These are phyloP conservation scores for Entrophospora sp. DNA, from an alignment of 192 early-diverging fungal species.

Conservation along the genomic window DNA sequence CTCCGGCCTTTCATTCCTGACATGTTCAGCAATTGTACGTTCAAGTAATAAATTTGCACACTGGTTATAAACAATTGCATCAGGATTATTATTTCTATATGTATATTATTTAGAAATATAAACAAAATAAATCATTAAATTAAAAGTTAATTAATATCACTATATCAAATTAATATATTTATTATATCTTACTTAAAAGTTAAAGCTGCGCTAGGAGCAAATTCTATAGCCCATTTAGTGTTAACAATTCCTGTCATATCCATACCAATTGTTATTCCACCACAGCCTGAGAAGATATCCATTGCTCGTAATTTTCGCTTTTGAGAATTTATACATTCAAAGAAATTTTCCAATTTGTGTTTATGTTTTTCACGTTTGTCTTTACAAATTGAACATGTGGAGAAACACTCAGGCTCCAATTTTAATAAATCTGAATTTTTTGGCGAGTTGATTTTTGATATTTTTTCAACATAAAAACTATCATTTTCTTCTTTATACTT, in stretches of 20 bases:
- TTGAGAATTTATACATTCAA: not conserved
- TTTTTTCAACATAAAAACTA: slow-evolving; percentile 36
- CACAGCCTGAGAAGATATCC: slow-evolving; percentile 65
- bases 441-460: slow-evolving; percentile 18
- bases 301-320: slow-evolving; percentile 38
- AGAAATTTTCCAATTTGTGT: not conserved
- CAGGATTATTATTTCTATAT: slow-evolving; percentile 52
- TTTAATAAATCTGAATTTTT: slow-evolving; percentile 19
- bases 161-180: not conserved
- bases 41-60: slow-evolving; percentile 53
- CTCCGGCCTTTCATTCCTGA: slow-evolving; percentile 22
- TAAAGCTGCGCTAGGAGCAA: slow-evolving; percentile 43
- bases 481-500: slow-evolving; percentile 42
- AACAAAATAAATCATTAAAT: too few relatives aligned
- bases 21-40: slow-evolving; percentile 48
- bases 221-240: slow-evolving; percentile 57
- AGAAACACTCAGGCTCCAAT: slow-evolving; percentile 1
- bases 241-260: slow-evolving; percentile 46
- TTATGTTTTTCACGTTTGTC: slow-evolving; percentile 22
- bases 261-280: slow-evolving; percentile 58
- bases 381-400: slow-evolving; percentile 13
- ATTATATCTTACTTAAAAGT: slow-evolving; percentile 41
- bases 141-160: not conserved
- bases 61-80: slow-evolving; percentile 49
- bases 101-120: too few relatives aligned